These are phyloP conservation scores for Purshia tridentata DNA, from an alignment of 306 rosid genomes.

Conservation along the genomic window DNA sequence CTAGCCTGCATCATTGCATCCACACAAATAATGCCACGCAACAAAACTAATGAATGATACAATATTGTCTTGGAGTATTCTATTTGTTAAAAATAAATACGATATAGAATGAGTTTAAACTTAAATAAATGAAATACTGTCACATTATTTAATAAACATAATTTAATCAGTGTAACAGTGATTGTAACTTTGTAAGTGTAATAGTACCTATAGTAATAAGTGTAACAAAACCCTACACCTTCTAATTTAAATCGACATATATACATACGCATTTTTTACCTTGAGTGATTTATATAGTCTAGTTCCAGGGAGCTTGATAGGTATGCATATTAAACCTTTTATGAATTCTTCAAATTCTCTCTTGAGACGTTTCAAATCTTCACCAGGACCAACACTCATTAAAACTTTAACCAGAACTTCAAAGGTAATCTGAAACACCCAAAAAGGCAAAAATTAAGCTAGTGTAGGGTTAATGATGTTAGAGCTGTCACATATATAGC, in stretches of 20 bases:
- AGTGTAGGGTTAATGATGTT: too few species aligned
- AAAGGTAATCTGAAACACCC: conserved; percentile 62
- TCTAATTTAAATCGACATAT: too few species aligned
- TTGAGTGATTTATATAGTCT: conserved; percentile 80
- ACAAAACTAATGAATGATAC: too few species aligned
- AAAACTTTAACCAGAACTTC: conserved; percentile 60
- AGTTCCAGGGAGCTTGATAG: conserved; percentile 84
- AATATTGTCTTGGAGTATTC: too few species aligned
- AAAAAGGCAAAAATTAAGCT: background rate
- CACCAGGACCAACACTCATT: conserved; percentile 79
- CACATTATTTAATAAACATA: too few species aligned
- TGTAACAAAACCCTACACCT: background rate
- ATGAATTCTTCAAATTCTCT: conserved; percentile 74
- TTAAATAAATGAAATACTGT: too few species aligned
- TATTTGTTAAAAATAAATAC: too few species aligned
- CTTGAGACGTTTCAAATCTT: conserved; percentile 61
- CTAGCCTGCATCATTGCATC: conserved; percentile 52
- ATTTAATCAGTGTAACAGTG: too few species aligned
- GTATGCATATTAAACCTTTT: conserved; percentile 84
- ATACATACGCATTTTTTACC: conserved; percentile 32
- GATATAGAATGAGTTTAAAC: too few species aligned
- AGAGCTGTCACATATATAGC: too few species aligned
- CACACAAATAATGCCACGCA: background rate
- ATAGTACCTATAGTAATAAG: background rate
- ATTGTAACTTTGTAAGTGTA: too few species aligned